These are phyloP conservation scores for Saturnispora halmiae DNA, from an alignment of 805 yeast genomes.

Conservation along the genomic window DNA sequence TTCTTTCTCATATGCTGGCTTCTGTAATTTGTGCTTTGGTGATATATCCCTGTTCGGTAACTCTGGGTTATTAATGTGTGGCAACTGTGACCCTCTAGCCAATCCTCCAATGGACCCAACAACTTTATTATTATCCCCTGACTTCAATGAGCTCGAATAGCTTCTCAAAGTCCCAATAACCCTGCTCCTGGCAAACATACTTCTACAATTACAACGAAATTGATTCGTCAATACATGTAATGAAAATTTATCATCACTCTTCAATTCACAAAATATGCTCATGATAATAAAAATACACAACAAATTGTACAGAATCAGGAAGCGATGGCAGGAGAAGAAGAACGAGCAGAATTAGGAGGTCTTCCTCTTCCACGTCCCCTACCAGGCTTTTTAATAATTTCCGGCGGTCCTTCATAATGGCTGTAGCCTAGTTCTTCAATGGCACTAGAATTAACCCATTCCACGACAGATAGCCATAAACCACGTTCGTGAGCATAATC, in stretches of 20 bases:
- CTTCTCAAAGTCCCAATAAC: not conserved
- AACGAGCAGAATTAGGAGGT: not conserved
- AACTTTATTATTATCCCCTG: not conserved
- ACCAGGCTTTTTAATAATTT: slow-evolving; percentile 13
- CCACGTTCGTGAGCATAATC: slow-evolving; percentile 13
- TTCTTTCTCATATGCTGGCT: slow-evolving; percentile 25
- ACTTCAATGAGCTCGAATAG: not conserved
- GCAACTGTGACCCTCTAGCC: slow-evolving; percentile 28
- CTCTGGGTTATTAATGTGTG: slow-evolving; percentile 29
- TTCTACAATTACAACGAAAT: not conserved
- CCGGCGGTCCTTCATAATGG: slow-evolving; percentile 44
- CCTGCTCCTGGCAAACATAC: not conserved
- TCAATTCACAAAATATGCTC: slow-evolving; percentile 3
- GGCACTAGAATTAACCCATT: slow-evolving; percentile 58
- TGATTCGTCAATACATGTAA: not conserved
- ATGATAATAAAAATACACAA: not conserved
- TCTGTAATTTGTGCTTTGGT: slow-evolving; percentile 25
- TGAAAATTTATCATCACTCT: not conserved
- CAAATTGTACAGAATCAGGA: not conserved
- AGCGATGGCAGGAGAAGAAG: too few relatives aligned
- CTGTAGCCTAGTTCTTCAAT: slow-evolving; percentile 40
- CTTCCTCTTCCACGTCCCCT: slow-evolving; percentile 9
- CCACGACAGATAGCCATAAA: slow-evolving; percentile 30
- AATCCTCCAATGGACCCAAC: slow-evolving; percentile 15
- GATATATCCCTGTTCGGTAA: slow-evolving; percentile 30